A percentile compares a stretch with the other conserved stretches of the same genome.
Conservation (phyloP, 2,329 filamentous ascomycete genomes). For the Grosmannia penicillata region DNA sequence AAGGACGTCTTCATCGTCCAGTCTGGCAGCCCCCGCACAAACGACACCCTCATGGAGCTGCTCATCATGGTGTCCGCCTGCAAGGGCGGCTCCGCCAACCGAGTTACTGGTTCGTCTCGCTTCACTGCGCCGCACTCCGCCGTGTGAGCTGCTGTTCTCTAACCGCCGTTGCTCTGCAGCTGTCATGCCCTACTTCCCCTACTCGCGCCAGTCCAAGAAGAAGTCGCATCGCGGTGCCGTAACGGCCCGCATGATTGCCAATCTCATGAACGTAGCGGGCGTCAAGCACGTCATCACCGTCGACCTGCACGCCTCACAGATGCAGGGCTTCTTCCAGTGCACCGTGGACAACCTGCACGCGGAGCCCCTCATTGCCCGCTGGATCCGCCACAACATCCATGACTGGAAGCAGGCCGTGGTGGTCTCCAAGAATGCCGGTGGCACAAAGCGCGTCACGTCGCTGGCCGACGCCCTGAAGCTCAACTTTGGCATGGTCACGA, state of each 20-base stretch:
- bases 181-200: conserved; percentile 92
- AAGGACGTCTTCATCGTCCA: conserved; percentile 99
- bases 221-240: conserved; percentile 94
- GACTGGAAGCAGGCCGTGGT: conserved; percentile 88
- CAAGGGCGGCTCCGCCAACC: conserved; percentile 93
- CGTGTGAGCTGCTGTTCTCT: too few species aligned
- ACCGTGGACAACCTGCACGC: conserved; percentile 96
- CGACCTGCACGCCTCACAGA: conserved; percentile 92
- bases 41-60: conserved; percentile 98
- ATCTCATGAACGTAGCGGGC: conserved; percentile 81
- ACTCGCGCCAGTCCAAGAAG: conserved; percentile 98
- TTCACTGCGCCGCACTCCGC: neutral
- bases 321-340: conserved; percentile 98
- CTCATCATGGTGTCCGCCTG: conserved; percentile 98
- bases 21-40: conserved; percentile 89
- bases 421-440: conserved; percentile 95
- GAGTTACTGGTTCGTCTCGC: conserved; percentile 60
- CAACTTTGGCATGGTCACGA: conserved; percentile 93
- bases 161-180: conserved; percentile 31
- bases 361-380: conserved; percentile 86
- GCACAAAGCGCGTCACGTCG: conserved; percentile 92
- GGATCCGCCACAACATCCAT: conserved; percentile 80
- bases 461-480: conserved; percentile 90
- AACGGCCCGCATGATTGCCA: conserved; percentile 92
- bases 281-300: conserved; percentile 97